A percentile compares a stretch with the other conserved stretches of the same genome.
Evolutionary conservation across 345 rosid species (phyloP).

Genomic region (Eucalyptus fibrosa): DNA sequence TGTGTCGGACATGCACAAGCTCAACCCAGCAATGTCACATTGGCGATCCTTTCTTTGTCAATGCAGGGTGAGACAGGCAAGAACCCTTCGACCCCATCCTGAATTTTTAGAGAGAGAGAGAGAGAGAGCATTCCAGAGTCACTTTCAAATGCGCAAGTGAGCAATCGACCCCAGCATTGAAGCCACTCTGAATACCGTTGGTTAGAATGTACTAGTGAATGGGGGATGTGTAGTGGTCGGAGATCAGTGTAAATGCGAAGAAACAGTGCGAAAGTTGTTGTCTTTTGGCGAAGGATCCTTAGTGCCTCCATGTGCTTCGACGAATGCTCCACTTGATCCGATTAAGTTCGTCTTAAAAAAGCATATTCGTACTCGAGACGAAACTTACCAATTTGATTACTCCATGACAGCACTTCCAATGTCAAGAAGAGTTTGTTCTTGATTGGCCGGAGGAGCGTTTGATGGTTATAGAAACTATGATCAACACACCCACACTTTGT

Average conservation of each 20-base stretch:
- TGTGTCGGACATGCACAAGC: constrained; percentile 4
- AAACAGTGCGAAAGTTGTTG: neutral
- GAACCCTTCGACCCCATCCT: constrained; percentile 3
- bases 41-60: constrained; percentile 22
- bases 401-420: neutral
- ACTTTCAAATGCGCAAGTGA: constrained; percentile 9
- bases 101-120: neutral
- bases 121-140: neutral
- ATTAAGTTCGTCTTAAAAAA: neutral
- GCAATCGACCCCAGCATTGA: neutral
- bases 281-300: neutral
- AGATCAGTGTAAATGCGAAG: neutral
- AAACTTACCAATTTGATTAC: neutral
- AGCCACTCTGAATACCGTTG: neutral
- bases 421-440: neutral
- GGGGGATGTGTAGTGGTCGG: neutral
- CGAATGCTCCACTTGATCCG: neutral
- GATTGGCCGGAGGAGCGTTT: neutral
- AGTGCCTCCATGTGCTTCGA: neutral
- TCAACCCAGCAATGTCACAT: constrained; percentile 15
- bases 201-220: neutral
- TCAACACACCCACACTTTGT: neutral
- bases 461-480: neutral
- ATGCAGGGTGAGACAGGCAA: constrained; percentile 10
- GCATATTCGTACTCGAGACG: neutral